Evolutionary conservation across 768 basidiomycete genomes (phyloP).

Genomic region (Boletus coccyginus): DNA sequence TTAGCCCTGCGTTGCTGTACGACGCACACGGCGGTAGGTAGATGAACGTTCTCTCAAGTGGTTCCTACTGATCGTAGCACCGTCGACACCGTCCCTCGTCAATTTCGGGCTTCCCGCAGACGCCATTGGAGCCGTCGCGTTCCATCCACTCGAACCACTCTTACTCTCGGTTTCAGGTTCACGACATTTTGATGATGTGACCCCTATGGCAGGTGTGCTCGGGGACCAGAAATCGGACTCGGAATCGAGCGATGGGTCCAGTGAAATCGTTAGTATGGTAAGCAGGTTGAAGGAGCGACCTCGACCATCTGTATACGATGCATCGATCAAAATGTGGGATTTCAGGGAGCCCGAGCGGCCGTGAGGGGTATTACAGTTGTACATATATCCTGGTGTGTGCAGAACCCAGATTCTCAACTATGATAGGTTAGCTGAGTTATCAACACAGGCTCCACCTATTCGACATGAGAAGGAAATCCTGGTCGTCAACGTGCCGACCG

Average conservation of each 20-base stretch:
- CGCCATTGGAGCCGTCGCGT: conserved; percentile 66
- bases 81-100: background rate
- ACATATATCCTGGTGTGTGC: background rate
- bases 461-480: no score
- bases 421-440: no score
- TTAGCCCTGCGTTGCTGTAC: conserved; percentile 37
- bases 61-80: background rate
- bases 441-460: no score
- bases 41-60: background rate
- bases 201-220: background rate
- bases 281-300: conserved; percentile 11
- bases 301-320: conserved; percentile 22
- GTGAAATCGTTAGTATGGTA: background rate
- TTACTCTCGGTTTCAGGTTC: conserved; percentile 76
- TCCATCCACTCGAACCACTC: conserved; percentile 62
- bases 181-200: conserved; percentile 51
- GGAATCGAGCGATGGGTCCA: conserved; percentile 10
- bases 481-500: no score
- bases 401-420: no score
- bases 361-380: background rate
- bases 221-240: conserved; percentile 17
- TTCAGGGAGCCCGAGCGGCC: background rate
- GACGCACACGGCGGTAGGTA: conserved; percentile 56
- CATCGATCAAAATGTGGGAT: conserved; percentile 29
- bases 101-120: conserved; percentile 40